Percentiles rank a stretch among this genome's conserved stretches.
These are phyloP conservation scores for Fraxinus angustifolia DNA, from an alignment of 305 asterid genomes.

Conservation along the genomic window DNA sequence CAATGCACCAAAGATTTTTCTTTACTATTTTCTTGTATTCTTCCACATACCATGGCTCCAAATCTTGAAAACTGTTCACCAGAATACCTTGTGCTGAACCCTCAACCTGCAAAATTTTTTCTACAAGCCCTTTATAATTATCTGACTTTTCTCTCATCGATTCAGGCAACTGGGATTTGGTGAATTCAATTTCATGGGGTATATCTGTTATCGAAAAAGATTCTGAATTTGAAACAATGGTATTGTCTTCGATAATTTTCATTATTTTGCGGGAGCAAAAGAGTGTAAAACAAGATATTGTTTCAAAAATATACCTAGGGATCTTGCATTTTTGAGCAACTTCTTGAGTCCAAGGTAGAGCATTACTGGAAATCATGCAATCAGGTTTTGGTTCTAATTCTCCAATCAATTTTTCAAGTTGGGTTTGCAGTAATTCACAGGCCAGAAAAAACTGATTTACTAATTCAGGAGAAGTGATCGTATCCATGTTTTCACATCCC, in stretches of 20 bases:
- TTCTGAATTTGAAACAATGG: slow-evolving; percentile 33
- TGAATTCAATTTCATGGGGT: slow-evolving; percentile 30
- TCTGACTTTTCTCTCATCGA: slow-evolving; percentile 30
- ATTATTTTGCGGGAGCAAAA: slow-evolving; percentile 23
- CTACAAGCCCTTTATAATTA: slow-evolving; percentile 28
- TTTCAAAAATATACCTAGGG: slow-evolving; percentile 49
- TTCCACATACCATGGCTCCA: slow-evolving; percentile 42
- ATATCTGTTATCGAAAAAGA: slow-evolving; percentile 34
- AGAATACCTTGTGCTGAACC: slow-evolving; percentile 38
- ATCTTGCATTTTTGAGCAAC: slow-evolving; percentile 32
- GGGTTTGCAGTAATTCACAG: slow-evolving; percentile 41
- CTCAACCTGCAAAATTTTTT: slow-evolving; percentile 36
- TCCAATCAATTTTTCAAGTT: slow-evolving; percentile 39
- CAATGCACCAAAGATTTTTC: slow-evolving; percentile 43
- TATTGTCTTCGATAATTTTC: neutral
- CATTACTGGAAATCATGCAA: slow-evolving; percentile 52
- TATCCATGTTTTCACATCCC: slow-evolving; percentile 69
- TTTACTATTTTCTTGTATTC: slow-evolving; percentile 24
- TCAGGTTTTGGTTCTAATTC: slow-evolving; percentile 34
- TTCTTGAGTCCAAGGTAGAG: slow-evolving; percentile 46
- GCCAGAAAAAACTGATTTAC: slow-evolving; percentile 51
- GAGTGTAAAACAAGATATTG: slow-evolving; percentile 46
- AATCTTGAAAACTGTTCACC: slow-evolving; percentile 35
- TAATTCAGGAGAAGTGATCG: slow-evolving; percentile 53
- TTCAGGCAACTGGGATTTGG: slow-evolving; percentile 34